Percentiles rank a stretch among this genome's conserved stretches.
Conservation (phyloP, 148 eudicot species). For the Amaranthus palmeri region DNA sequence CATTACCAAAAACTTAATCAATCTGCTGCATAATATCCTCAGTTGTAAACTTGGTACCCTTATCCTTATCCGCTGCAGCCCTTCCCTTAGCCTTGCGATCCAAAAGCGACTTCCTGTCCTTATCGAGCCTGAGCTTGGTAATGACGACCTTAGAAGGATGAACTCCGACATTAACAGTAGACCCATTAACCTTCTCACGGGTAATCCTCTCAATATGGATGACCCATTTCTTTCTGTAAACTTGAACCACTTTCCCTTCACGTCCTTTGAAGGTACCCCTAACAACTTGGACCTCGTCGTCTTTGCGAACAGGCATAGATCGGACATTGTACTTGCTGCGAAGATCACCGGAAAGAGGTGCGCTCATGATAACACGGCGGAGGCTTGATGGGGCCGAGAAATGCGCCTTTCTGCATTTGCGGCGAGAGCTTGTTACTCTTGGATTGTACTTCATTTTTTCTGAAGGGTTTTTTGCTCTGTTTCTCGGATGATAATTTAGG, state of each 20-base stretch:
- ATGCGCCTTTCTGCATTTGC: slow-evolving; percentile 58
- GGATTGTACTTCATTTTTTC: slow-evolving; percentile 57
- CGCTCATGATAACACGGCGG: slow-evolving; percentile 53
- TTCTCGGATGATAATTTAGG: not conserved
- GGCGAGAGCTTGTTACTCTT: slow-evolving; percentile 45
- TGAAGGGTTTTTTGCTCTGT: not conserved
- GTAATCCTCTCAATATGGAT: slow-evolving; percentile 63
- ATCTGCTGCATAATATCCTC: slow-evolving; percentile 45
- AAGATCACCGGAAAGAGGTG: slow-evolving; percentile 53
- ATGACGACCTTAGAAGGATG: slow-evolving; percentile 57
- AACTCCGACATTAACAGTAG: slow-evolving; percentile 59
- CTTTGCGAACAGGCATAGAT: slow-evolving; percentile 60
- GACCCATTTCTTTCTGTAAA: slow-evolving; percentile 62
- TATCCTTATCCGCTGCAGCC: slow-evolving; percentile 34
- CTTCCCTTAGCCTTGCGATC: slow-evolving; percentile 53
- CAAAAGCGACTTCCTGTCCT: slow-evolving; percentile 48
- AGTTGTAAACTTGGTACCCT: slow-evolving; percentile 47
- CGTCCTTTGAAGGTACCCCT: slow-evolving; percentile 62
- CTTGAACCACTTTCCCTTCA: slow-evolving; percentile 57
- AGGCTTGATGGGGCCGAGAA: slow-evolving; percentile 61
- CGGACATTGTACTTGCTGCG: slow-evolving; percentile 56
- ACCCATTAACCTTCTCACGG: slow-evolving; percentile 63
- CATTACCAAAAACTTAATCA: slow-evolving; percentile 22
- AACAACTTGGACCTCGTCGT: slow-evolving; percentile 65
- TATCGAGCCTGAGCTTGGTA: slow-evolving; percentile 55